Evolutionary conservation across 2,329 filamentous ascomycete species (phyloP).

Genomic region (Uncinocarpus reesii): DNA sequence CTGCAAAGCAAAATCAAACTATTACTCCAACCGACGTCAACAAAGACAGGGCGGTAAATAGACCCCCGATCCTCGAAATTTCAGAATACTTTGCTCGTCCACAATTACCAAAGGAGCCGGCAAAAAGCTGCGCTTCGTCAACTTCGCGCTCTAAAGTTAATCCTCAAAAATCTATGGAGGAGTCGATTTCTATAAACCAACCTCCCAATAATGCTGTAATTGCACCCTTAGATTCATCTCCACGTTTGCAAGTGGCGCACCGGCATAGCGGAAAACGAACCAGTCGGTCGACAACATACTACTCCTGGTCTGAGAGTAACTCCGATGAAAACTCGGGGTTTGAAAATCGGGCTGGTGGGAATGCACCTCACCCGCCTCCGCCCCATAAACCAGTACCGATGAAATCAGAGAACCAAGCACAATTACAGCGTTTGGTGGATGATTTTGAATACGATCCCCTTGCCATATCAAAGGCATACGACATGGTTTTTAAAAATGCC

Average conservation of each 20-base stretch:
- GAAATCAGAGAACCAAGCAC: no score
- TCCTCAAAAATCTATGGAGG: neutral
- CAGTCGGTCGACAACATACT: constrained; percentile 6
- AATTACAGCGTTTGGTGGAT: neutral
- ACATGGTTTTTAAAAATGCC: constrained; percentile 14
- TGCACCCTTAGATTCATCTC: neutral
- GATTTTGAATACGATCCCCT: constrained; percentile 2
- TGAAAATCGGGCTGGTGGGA: neutral
- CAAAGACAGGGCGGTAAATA: neutral
- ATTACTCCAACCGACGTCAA: neutral
- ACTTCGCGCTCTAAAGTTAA: neutral
- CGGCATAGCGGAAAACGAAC: neutral
- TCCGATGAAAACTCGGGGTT: neutral
- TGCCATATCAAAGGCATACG: constrained; percentile 5
- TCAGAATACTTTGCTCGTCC: constrained; percentile 8
- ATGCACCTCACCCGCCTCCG: neutral
- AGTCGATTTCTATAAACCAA: neutral
- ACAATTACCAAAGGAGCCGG: neutral
- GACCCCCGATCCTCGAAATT: neutral
- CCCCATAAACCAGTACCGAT: neutral
- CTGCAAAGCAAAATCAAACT: neutral
- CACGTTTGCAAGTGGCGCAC: neutral
- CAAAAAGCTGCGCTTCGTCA: neutral
- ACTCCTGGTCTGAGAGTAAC: constrained; percentile 12
- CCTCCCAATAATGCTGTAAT: neutral